These are phyloP conservation scores for Penicillium sp. DNA, from an alignment of 2,329 filamentous ascomycete genomes.

Conservation along the genomic window DNA sequence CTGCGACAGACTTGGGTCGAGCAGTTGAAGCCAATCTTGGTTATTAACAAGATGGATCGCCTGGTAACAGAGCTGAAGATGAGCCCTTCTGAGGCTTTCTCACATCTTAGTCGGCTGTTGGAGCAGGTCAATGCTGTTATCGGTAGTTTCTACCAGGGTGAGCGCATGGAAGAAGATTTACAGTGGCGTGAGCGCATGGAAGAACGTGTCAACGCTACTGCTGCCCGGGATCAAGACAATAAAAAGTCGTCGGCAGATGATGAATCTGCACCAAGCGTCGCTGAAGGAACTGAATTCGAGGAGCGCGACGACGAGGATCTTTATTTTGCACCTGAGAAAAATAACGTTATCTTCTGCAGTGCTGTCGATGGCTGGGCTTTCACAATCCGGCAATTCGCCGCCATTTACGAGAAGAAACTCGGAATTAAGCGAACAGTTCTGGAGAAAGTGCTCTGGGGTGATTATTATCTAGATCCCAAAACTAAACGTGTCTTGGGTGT, in stretches of 20 bases:
- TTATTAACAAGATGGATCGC: conserved; percentile 98
- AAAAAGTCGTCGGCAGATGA: conserved; percentile 41
- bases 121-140: conserved; percentile 97
- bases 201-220: conserved; percentile 71
- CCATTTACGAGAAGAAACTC: conserved; percentile 92
- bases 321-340: conserved; percentile 96
- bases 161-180: conserved; percentile 97
- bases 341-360: conserved; percentile 98
- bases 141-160: conserved; percentile 95
- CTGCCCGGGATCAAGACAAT: conserved; percentile 57
- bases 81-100: conserved; percentile 84
- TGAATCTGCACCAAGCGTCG: conserved; percentile 50
- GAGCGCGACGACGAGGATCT: conserved; percentile 94
- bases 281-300: conserved; percentile 64
- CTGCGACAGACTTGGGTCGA: conserved; percentile 93
- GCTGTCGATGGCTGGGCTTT: conserved; percentile 99
- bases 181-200: conserved; percentile 95
- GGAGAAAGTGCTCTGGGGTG: conserved; percentile 95
- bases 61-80: conserved; percentile 92
- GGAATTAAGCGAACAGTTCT: conserved; percentile 85
- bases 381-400: conserved; percentile 89
- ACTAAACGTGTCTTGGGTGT: conserved; percentile 87
- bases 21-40: conserved; percentile 87
- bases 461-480: conserved; percentile 94
- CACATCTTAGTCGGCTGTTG: conserved; percentile 81